Conservation (phyloP, 2,329 filamentous ascomycete genomes). For the Ophiobolus disseminans region DNA sequence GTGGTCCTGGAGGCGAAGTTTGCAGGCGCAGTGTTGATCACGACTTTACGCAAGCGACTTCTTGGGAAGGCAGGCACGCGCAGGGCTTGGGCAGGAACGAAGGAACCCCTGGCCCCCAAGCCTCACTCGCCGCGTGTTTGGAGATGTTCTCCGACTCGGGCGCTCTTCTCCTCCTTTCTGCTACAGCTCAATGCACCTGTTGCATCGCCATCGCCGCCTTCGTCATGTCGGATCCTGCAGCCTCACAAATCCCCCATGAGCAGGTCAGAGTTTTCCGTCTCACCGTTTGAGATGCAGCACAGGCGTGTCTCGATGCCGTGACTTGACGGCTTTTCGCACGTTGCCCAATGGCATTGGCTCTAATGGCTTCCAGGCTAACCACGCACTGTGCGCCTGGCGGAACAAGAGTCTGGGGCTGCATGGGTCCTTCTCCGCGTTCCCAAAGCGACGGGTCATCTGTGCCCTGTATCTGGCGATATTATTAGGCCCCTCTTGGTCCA, state of each 20-base stretch:
- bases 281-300: constrained; percentile 5
- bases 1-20: neutral
- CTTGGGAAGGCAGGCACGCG: constrained; percentile 3
- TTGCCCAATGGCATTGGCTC: constrained; percentile 14
- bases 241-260: constrained; percentile 1
- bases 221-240: constrained; percentile 3
- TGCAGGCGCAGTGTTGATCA: constrained; percentile 5
- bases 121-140: constrained; percentile 7
- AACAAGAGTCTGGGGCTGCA: constrained; percentile 29
- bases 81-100: constrained; percentile 8
- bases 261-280: constrained; percentile 5
- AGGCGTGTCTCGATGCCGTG: constrained; percentile 16
- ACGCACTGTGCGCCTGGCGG: constrained; percentile 29
- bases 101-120: constrained; percentile 8
- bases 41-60: neutral
- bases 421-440: constrained; percentile 43
- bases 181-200: constrained; percentile 1
- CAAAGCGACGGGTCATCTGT: constrained; percentile 40
- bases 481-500: constrained; percentile 31
- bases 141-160: constrained; percentile 17
- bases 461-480: constrained; percentile 25
- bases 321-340: constrained; percentile 17
- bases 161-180: constrained; percentile 9
- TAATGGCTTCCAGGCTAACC: constrained; percentile 6
- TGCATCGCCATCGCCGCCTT: constrained; percentile 2